These are phyloP conservation scores for Stachybotrys chartarum DNA, from an alignment of 2,329 filamentous ascomycete species.

Conservation along the genomic window DNA sequence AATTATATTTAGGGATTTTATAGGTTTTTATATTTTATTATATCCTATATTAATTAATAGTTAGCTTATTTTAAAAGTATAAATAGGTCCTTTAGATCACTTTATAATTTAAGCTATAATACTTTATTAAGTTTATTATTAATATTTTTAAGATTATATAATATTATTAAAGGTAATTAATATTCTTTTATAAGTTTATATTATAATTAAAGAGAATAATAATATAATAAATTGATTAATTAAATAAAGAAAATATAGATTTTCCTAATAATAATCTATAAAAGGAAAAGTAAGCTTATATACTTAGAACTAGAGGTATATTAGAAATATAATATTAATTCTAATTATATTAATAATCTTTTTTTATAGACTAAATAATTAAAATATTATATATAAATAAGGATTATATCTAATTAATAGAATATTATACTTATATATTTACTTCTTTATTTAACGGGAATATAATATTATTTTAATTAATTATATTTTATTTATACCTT, in stretches of 20 bases:
- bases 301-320: no score
- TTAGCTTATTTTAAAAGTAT: neutral
- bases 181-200: no score
- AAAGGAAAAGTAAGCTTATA: no score
- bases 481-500: conserved; percentile 1
- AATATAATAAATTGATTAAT: neutral
- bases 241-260: neutral
- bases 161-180: neutral
- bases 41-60: neutral
- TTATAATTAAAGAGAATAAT: neutral
- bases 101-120: conserved; percentile 1
- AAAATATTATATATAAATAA: no score
- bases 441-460: neutral
- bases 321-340: no score
- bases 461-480: neutral
- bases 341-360: no score
- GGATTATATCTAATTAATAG: no score
- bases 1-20: neutral
- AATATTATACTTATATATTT: neutral
- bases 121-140: neutral
- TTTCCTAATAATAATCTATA: neutral
- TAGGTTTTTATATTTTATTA: neutral
- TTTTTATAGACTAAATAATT: neutral
- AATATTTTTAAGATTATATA: neutral
- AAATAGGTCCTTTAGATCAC: neutral